Percentiles rank a stretch among this genome's conserved stretches.
phyloP scores from a whole-genome alignment of 2,329 filamentous ascomycete genomes.

The Claviceps spartinae region DNA sequence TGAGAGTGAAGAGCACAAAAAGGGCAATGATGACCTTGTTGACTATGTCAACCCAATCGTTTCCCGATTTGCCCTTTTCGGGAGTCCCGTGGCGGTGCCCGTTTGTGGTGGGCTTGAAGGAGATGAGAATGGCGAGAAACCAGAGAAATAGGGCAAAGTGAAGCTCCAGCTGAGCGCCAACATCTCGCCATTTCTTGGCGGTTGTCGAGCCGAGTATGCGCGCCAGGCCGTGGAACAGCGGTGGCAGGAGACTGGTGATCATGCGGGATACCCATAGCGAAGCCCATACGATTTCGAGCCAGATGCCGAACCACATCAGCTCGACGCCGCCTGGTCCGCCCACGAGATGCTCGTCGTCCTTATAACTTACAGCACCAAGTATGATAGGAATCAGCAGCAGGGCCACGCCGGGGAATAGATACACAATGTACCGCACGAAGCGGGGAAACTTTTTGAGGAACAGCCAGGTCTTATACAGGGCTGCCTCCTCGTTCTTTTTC shows the following conservation, averaged over 20 bases:
- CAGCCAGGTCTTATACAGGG: conserved; percentile 27
- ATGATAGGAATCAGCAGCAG: conserved; percentile 34
- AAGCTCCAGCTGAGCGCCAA: conserved; percentile 74
- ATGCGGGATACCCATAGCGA: conserved; percentile 68
- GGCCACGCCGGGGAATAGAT: conserved; percentile 31
- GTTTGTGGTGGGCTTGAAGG: conserved; percentile 71
- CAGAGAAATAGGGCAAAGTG: conserved; percentile 82
- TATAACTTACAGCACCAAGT: conserved; percentile 26
- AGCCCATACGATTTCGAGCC: conserved; percentile 88
- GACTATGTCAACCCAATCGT: conserved; percentile 60
- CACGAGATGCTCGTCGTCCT: conserved; percentile 31
- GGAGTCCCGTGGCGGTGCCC: conserved; percentile 29
- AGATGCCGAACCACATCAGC: conserved; percentile 85
- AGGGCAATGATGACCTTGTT: conserved; percentile 78
- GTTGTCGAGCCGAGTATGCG: conserved; percentile 71
- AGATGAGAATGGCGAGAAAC: conserved; percentile 76
- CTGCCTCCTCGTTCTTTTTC: conserved; percentile 19
- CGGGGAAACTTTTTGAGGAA: conserved; percentile 36
- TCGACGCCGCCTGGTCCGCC: conserved; percentile 58
- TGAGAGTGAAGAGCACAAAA: conserved; percentile 68
- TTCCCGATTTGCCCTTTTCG: conserved; percentile 31
- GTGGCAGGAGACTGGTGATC: conserved; percentile 36
- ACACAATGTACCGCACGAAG: conserved; percentile 34
- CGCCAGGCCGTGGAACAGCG: conserved; percentile 37
- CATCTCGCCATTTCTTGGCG: conserved; percentile 83